These are phyloP conservation scores for Pyricularia pennisetigena DNA, from an alignment of 2,329 filamentous ascomycete species.

Conservation along the genomic window DNA sequence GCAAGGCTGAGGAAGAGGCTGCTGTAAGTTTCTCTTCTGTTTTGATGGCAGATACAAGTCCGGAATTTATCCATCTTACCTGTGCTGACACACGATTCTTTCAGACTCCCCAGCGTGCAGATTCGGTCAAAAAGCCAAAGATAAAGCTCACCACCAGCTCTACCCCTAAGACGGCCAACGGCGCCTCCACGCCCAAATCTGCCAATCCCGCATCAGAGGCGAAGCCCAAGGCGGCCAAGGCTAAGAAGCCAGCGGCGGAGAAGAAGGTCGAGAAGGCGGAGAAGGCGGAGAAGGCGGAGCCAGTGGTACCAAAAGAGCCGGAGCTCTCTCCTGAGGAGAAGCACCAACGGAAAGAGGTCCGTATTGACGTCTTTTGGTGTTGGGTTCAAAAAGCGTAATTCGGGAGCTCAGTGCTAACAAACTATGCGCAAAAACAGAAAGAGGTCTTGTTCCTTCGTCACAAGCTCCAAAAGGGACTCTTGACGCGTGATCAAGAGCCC, in stretches of 20 bases:
- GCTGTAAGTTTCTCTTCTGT: slow-evolving; percentile 40
- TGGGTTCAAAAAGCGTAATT: not conserved
- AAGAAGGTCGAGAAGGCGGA: slow-evolving; percentile 42
- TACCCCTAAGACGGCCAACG: slow-evolving; percentile 61
- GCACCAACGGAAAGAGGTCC: slow-evolving; percentile 47
- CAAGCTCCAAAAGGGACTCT: slow-evolving; percentile 87
- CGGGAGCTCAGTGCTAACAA: not conserved
- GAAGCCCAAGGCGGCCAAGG: slow-evolving; percentile 28
- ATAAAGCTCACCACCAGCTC: slow-evolving; percentile 55
- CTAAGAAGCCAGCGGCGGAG: slow-evolving; percentile 50
- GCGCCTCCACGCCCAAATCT: slow-evolving; percentile 43
- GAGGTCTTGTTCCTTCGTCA: slow-evolving; percentile 90
- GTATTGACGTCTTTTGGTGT: slow-evolving; percentile 12
- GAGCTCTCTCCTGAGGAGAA: slow-evolving; percentile 50
- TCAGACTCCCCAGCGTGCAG: slow-evolving; percentile 46
- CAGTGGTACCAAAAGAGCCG: slow-evolving; percentile 38
- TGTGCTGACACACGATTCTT: not conserved
- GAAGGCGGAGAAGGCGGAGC: slow-evolving; percentile 36
- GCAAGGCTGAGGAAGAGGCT: slow-evolving; percentile 73
- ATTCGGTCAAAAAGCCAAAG: slow-evolving; percentile 59
- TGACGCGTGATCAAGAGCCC: slow-evolving; percentile 76
- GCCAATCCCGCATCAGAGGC: slow-evolving; percentile 39
- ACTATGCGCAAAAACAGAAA: slow-evolving; percentile 32
- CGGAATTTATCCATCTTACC: not conserved
- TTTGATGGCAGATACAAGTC: not conserved